Evolutionary conservation across 345 rosid species (phyloP).

Genomic region (Eucalyptus pumila): DNA sequence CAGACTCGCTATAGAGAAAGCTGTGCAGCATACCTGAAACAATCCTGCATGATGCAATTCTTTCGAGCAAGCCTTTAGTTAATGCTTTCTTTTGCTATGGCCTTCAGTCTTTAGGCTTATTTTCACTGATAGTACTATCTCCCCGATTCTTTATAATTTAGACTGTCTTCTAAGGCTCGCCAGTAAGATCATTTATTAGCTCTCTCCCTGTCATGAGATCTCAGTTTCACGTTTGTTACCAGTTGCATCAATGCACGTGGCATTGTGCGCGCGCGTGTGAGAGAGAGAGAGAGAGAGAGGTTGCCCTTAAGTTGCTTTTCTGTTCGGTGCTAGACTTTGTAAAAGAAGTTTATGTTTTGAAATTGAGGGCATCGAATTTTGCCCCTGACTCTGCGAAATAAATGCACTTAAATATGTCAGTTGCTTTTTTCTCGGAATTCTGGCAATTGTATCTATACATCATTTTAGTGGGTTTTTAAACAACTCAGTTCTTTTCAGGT

Average conservation of each 20-base stretch:
- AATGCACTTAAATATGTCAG: background rate
- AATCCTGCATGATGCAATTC: background rate
- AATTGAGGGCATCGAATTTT: background rate
- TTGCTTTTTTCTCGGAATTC: background rate
- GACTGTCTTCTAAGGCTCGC: background rate
- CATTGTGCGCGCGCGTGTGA: rapidly evolving
- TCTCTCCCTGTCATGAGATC: background rate
- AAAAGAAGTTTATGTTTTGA: background rate
- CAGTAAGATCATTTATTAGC: background rate
- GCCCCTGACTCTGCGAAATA: background rate
- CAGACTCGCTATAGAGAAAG: background rate
- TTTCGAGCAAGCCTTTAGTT: background rate
- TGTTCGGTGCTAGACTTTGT: background rate
- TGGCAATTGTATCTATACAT: background rate
- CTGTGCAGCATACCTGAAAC: background rate
- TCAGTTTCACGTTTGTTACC: background rate
- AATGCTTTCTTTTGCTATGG: background rate
- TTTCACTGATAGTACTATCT: background rate
- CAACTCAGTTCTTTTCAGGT: slow-evolving; percentile 34
- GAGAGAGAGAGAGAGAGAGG: background rate
- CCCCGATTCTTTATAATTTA: background rate
- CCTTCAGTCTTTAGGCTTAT: background rate
- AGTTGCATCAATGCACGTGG: background rate
- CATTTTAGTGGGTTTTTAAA: background rate
- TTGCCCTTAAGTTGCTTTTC: background rate